These are phyloP conservation scores for Holtermanniella nyarrowii DNA, from an alignment of 768 basidiomycete species.

Conservation along the genomic window DNA sequence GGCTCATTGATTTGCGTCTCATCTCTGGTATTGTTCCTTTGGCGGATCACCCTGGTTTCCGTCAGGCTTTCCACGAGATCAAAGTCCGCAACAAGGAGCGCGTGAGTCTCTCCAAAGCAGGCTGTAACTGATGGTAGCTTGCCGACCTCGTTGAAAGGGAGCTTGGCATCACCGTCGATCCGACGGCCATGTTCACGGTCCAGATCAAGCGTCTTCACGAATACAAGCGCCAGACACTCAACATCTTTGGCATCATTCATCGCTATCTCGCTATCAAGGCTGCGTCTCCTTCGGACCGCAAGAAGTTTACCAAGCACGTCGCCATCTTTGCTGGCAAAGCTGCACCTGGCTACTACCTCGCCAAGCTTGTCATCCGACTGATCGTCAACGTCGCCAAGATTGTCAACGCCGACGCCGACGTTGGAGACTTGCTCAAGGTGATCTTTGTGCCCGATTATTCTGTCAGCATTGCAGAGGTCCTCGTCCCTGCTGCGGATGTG, in stretches of 20 bases:
- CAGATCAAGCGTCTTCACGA: conserved; percentile 73
- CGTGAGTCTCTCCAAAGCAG: conserved; percentile 49
- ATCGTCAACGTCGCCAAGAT: conserved; percentile 79
- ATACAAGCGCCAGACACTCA: conserved; percentile 88
- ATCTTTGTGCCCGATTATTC: conserved; percentile 97
- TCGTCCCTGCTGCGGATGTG: conserved; percentile 69
- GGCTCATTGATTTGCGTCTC: conserved; percentile 65
- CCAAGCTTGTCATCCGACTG: conserved; percentile 85
- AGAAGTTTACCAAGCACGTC: conserved; percentile 65
- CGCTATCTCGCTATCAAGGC: conserved; percentile 72
- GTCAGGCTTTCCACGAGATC: conserved; percentile 67
- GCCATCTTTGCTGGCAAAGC: conserved; percentile 98
- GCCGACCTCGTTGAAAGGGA: conserved; percentile 33
- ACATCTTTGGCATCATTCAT: conserved; percentile 59
- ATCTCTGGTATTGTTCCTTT: conserved; percentile 67
- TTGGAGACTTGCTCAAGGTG: conserved; percentile 66
- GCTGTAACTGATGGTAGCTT: conserved; percentile 9
- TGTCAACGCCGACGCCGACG: conserved; percentile 75
- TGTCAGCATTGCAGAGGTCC: conserved; percentile 41
- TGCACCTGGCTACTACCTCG: conserved; percentile 83
- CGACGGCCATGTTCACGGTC: conserved; percentile 36
- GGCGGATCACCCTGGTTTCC: conserved; percentile 64
- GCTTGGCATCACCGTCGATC: conserved; percentile 32
- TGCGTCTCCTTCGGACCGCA: conserved; percentile 65
- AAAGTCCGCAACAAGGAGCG: conserved; percentile 87